Percentiles rank a stretch among this genome's conserved stretches.
These are phyloP conservation scores for Hypoxylon trugodes DNA, from an alignment of 495 filamentous ascomycete genomes.

Conservation along the genomic window DNA sequence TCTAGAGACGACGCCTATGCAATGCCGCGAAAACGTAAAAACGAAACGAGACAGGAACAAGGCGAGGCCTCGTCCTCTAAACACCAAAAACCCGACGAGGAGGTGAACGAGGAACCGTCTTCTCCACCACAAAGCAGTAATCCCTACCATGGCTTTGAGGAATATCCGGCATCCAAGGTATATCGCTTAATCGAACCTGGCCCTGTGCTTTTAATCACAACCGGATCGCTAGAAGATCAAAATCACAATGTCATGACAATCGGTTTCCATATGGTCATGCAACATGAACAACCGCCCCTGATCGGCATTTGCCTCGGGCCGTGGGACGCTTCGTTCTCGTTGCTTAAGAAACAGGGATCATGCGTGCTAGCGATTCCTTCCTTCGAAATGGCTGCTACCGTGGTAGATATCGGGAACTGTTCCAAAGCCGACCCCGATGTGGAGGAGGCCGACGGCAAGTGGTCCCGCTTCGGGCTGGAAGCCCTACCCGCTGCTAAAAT, in stretches of 20 bases:
- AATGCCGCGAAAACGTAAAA: constrained; percentile 39
- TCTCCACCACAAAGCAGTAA: constrained; percentile 7
- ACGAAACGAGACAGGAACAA: constrained; percentile 24
- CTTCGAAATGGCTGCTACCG: constrained; percentile 40
- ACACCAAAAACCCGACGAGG: constrained; percentile 14
- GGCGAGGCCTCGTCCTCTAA: constrained; percentile 23
- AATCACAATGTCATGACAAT: constrained; percentile 53
- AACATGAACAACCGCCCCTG: constrained; percentile 47
- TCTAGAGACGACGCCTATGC: too few species aligned
- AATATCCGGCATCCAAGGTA: constrained; percentile 44
- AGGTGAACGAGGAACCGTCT: not conserved
- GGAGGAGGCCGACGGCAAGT: constrained; percentile 49
- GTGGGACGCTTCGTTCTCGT: constrained; percentile 48
- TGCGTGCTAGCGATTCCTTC: constrained; percentile 47
- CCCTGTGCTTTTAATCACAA: constrained; percentile 49
- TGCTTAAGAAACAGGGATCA: constrained; percentile 42
- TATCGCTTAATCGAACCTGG: constrained; percentile 51
- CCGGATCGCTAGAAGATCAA: constrained; percentile 43
- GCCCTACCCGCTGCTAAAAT: constrained; percentile 44
- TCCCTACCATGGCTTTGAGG: constrained; percentile 33
- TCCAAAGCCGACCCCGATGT: constrained; percentile 55
- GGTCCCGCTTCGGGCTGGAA: constrained; percentile 46
- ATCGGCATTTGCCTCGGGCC: constrained; percentile 48
- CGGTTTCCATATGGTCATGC: constrained; percentile 53
- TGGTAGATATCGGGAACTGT: constrained; percentile 49